These are phyloP conservation scores for Epichloe sibirici DNA, from an alignment of 2,329 filamentous ascomycete genomes.

Conservation along the genomic window DNA sequence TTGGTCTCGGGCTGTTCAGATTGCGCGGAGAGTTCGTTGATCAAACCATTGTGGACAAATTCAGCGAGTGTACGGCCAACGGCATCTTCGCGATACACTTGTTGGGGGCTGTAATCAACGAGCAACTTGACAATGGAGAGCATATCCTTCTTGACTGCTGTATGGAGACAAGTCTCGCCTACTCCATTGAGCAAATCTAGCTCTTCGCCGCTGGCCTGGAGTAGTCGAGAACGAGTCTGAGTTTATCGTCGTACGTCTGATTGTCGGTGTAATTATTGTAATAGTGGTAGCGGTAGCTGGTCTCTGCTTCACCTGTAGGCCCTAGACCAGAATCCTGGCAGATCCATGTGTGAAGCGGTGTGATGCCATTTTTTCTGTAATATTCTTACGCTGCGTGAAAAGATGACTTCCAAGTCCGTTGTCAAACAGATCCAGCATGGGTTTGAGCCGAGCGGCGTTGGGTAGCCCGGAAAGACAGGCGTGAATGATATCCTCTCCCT, in stretches of 20 bases:
- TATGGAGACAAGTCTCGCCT: constrained; percentile 55
- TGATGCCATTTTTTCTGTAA: constrained; percentile 40
- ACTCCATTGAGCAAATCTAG: constrained; percentile 48
- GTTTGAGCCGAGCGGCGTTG: constrained; percentile 23
- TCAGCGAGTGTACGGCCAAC: constrained; percentile 64
- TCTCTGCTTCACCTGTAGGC: constrained; percentile 1
- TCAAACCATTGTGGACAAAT: constrained; percentile 44
- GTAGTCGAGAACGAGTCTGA: constrained; percentile 40
- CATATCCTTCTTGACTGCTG: constrained; percentile 30
- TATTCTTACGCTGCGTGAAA: constrained; percentile 44
- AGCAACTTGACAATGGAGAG: constrained; percentile 29
- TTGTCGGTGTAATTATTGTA: constrained; percentile 3
- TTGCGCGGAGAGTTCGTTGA: constrained; percentile 24
- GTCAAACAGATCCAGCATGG: constrained; percentile 47
- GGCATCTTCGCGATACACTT: constrained; percentile 61
- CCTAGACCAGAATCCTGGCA: constrained; percentile 14
- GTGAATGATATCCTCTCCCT: constrained; percentile 59
- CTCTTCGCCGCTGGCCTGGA: constrained; percentile 43
- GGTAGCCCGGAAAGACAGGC: constrained; percentile 28
- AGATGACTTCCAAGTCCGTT: constrained; percentile 41
- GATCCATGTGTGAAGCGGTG: constrained; percentile 54
- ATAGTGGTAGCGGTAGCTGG: constrained; percentile 4
- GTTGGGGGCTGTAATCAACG: constrained; percentile 41
- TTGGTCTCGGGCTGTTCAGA: constrained; percentile 6
- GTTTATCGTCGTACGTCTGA: constrained; percentile 19